Percentiles rank a stretch among this genome's conserved stretches.
Conservation (phyloP, 1,284 basidiomycete genomes). For the Pseudomicrostroma phylloplanum region DNA sequence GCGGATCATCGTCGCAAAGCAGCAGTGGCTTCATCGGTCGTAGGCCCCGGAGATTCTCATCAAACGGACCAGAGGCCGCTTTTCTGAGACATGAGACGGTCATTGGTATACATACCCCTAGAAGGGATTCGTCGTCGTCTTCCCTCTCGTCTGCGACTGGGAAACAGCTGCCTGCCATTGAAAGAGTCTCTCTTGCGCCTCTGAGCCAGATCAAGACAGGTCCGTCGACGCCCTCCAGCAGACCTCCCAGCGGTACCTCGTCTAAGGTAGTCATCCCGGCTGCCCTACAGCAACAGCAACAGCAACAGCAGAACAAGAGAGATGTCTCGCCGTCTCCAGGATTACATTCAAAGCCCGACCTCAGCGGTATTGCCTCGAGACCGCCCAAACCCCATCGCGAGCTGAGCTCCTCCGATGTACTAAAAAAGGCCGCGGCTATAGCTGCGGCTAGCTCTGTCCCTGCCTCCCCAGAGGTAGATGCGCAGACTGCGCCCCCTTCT, state of each 20-base stretch:
- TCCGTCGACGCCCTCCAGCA: conserved; percentile 17
- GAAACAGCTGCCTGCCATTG: conserved; percentile 5
- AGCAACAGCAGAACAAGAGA: no score
- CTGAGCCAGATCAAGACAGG: conserved; percentile 27
- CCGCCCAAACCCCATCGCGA: conserved; percentile 8
- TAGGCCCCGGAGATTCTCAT: conserved; percentile 20
- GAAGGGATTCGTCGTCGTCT: conserved; percentile 23
- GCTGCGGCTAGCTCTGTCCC: conserved; percentile 24
- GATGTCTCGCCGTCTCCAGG: not conserved
- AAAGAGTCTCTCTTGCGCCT: conserved; percentile 16
- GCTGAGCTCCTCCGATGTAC: conserved; percentile 18
- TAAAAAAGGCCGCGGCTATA: conserved; percentile 30
- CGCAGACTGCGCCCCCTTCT: no score
- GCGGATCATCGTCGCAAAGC: no score
- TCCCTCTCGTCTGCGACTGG: conserved; percentile 3
- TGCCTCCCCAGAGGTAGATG: conserved; percentile 5
- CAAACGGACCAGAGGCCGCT: conserved; percentile 36
- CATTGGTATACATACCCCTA: conserved; percentile 40
- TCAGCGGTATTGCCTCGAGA: not conserved
- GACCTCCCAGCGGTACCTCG: conserved; percentile 9
- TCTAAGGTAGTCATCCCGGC: conserved; percentile 1
- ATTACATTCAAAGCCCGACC: not conserved
- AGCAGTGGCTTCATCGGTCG: no score
- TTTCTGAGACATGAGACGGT: conserved; percentile 40
- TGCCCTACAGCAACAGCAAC: not conserved